Evolutionary conservation across 257 asterid species (phyloP).

Genomic region (Plantago elongata): DNA sequence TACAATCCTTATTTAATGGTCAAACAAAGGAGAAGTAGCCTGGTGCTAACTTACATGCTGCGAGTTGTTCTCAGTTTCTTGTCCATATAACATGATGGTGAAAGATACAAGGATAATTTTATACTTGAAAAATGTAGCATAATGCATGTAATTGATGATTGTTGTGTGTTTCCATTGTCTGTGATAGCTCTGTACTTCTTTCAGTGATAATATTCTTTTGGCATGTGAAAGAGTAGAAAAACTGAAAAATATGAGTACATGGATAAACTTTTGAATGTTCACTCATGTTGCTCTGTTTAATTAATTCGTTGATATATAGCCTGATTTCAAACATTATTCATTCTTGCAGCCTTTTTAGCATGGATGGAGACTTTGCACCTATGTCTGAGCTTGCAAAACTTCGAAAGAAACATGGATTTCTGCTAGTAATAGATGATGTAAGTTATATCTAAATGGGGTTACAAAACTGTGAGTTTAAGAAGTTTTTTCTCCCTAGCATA

Average conservation of each 20-base stretch:
- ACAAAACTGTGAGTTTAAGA: too few species aligned
- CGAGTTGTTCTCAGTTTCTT: background rate
- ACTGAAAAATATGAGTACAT: too few species aligned
- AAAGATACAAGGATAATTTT: too few species aligned
- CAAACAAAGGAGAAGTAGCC: background rate
- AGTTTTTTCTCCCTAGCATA: background rate
- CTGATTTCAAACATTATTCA: slow-evolving; percentile 14
- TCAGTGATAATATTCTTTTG: too few species aligned
- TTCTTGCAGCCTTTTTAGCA: slow-evolving; percentile 78
- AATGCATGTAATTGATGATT: background rate
- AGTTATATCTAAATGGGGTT: slow-evolving; percentile 28
- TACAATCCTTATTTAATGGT: too few species aligned
- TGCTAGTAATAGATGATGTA: slow-evolving; percentile 95
- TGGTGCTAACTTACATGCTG: background rate
- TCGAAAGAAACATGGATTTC: slow-evolving; percentile 81
- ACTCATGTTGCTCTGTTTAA: background rate
- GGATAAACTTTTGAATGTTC: too few species aligned
- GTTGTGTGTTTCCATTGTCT: too few species aligned
- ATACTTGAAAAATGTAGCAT: background rate
- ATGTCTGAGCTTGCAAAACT: slow-evolving; percentile 77
- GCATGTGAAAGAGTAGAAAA: too few species aligned
- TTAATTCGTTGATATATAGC: background rate
- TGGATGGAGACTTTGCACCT: slow-evolving; percentile 99
- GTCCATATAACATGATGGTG: background rate
- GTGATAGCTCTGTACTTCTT: too few species aligned